These are phyloP conservation scores for Sporothrix dimorphospora DNA, from an alignment of 2,329 filamentous ascomycete species.

Conservation along the genomic window DNA sequence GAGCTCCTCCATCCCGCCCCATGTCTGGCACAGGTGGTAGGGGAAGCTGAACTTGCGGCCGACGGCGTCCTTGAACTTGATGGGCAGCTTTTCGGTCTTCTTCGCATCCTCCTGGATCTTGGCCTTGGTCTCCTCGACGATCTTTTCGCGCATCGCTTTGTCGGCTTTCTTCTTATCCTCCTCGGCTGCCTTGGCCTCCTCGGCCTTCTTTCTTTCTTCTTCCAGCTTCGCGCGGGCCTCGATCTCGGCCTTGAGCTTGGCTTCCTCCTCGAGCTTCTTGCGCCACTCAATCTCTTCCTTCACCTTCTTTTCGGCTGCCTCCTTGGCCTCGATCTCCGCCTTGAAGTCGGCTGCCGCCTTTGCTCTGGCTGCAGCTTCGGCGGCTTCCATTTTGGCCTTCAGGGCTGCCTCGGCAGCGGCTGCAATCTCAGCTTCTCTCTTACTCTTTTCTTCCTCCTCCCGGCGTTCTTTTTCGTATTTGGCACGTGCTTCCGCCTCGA, in stretches of 20 bases:
- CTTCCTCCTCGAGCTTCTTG: slow-evolving; percentile 54
- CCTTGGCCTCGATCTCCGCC: slow-evolving; percentile 44
- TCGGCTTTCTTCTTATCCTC: slow-evolving; percentile 59
- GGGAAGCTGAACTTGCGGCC: slow-evolving; percentile 92
- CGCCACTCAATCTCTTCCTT: slow-evolving; percentile 46
- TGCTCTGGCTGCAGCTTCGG: slow-evolving; percentile 49
- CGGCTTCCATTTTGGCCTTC: slow-evolving; percentile 49
- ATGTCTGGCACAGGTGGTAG: slow-evolving; percentile 80
- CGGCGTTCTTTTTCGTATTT: slow-evolving; percentile 46
- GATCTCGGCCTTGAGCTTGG: slow-evolving; percentile 47
- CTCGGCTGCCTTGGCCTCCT: slow-evolving; percentile 49
- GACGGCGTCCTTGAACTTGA: slow-evolving; percentile 90
- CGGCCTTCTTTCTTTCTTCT: slow-evolving; percentile 52
- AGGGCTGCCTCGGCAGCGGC: slow-evolving; percentile 40
- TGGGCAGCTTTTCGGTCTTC: slow-evolving; percentile 69
- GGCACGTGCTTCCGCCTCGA: slow-evolving; percentile 42
- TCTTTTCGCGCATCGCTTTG: slow-evolving; percentile 56
- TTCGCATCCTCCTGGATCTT: slow-evolving; percentile 50
- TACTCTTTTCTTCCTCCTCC: slow-evolving; percentile 47
- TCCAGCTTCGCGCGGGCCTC: slow-evolving; percentile 50
- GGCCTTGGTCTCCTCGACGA: slow-evolving; percentile 51
- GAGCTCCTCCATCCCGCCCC: slow-evolving; percentile 84
- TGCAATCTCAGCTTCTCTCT: slow-evolving; percentile 54
- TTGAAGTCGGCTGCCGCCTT: slow-evolving; percentile 46
- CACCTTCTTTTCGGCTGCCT: slow-evolving; percentile 36